Evolutionary conservation across 1,284 basidiomycete species (phyloP).

Genomic region (Cerioporus squamosus): DNA sequence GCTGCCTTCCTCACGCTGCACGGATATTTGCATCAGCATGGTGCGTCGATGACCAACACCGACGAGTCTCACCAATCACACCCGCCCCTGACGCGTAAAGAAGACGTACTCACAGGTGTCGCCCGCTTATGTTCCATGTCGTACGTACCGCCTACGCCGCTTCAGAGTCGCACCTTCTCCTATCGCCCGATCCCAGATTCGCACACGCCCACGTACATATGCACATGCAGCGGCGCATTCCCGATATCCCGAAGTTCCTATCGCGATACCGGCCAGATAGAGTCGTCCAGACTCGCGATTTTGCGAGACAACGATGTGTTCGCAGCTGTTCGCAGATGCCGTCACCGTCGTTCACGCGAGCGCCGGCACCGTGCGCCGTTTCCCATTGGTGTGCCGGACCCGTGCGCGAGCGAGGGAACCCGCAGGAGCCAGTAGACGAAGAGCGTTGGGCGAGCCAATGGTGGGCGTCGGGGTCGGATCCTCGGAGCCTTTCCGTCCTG

Average conservation of each 20-base stretch:
- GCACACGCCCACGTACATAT: neutral
- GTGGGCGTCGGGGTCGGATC: no score
- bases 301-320: neutral
- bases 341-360: neutral
- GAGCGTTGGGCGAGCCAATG: neutral
- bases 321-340: slow-evolving; percentile 1
- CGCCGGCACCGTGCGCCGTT: no score
- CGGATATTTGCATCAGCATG: neutral
- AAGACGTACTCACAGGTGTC: neutral
- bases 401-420: neutral
- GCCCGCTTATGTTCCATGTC: neutral
- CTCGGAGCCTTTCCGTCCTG: neutral
- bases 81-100: neutral
- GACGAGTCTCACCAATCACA: neutral
- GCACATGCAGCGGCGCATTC: neutral
- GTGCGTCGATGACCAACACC: neutral
- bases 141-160: neutral
- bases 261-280: slow-evolving; percentile 1
- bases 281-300: neutral
- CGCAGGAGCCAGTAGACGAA: neutral
- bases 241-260: neutral
- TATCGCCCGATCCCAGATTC: neutral
- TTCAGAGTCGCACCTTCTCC: neutral
- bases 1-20: no score
- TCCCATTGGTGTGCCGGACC: slow-evolving; percentile 4